Evolutionary conservation across 2,329 filamentous ascomycete species (phyloP).

Genomic region (Penicillium crustosum): DNA sequence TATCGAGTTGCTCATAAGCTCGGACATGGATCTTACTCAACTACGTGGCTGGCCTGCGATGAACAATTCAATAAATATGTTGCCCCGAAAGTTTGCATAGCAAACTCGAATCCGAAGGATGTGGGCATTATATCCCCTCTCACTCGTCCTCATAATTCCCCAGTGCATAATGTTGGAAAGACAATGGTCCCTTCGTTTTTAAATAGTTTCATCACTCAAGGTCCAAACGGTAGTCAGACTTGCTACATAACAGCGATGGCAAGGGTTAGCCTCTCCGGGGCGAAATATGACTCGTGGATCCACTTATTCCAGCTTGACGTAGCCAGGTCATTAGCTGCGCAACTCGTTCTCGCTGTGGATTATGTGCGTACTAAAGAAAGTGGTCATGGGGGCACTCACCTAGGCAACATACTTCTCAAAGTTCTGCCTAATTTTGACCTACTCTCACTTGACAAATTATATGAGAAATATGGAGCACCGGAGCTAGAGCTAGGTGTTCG

Average conservation of each 20-base stretch:
- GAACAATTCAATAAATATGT: slow-evolving; percentile 18
- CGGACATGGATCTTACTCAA: slow-evolving; percentile 41
- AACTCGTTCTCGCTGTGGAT: slow-evolving; percentile 34
- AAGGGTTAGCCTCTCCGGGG: slow-evolving; percentile 19
- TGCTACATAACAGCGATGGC: slow-evolving; percentile 24
- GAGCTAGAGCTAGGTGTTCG: no score
- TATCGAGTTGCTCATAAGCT: slow-evolving; percentile 45
- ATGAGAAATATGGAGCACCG: no score
- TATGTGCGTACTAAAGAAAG: slow-evolving; percentile 31
- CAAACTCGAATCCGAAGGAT: neutral
- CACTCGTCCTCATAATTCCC: neutral
- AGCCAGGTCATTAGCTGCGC: slow-evolving; percentile 27
- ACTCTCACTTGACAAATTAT: no score
- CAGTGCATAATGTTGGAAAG: neutral
- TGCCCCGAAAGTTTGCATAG: neutral
- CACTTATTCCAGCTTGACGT: slow-evolving; percentile 26
- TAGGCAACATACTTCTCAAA: slow-evolving; percentile 22
- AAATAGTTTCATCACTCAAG: neutral
- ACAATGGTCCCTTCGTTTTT: neutral
- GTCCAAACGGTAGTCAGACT: slow-evolving; percentile 20
- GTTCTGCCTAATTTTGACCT: no score
- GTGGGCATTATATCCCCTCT: slow-evolving; percentile 24
- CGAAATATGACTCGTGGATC: slow-evolving; percentile 24
- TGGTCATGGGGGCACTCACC: slow-evolving; percentile 31
- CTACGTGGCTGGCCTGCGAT: slow-evolving; percentile 29